Evolutionary conservation across 768 basidiomycete genomes (phyloP).

Genomic region (Kwoniella heveanensis): DNA sequence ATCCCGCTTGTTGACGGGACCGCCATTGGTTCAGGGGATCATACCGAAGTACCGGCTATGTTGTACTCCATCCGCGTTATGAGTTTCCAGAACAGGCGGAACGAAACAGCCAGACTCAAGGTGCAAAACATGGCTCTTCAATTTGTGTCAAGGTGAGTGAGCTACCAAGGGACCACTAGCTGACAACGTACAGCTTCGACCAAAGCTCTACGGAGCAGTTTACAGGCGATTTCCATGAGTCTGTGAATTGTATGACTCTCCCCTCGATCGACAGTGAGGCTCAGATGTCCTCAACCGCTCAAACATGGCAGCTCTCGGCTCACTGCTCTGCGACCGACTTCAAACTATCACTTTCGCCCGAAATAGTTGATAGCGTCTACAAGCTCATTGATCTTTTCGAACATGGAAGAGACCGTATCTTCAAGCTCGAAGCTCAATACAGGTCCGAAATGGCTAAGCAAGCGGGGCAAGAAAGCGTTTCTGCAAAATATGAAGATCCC

Average conservation of each 20-base stretch:
- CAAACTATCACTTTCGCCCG: conserved; percentile 45
- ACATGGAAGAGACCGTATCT: conserved; percentile 40
- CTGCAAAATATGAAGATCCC: conserved; percentile 57
- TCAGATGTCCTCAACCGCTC: conserved; percentile 39
- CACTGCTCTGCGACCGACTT: conserved; percentile 51
- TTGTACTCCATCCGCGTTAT: conserved; percentile 79
- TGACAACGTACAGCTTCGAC: conserved; percentile 61
- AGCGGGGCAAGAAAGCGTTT: conserved; percentile 22
- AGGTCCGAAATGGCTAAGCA: conserved; percentile 28
- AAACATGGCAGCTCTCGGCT: conserved; percentile 41
- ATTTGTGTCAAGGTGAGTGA: conserved; percentile 72
- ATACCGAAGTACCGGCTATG: conserved; percentile 65
- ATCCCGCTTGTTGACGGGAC: conserved; percentile 76
- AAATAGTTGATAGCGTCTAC: conserved; percentile 44
- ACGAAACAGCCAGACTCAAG: conserved; percentile 74
- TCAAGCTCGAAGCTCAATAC: conserved; percentile 43
- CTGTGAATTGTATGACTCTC: conserved; percentile 48
- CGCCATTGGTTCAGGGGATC: conserved; percentile 53
- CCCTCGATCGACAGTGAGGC: conserved; percentile 41
- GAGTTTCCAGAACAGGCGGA: conserved; percentile 70
- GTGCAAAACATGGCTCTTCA: conserved; percentile 79
- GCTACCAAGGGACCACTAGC: neutral
- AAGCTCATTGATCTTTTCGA: conserved; percentile 49
- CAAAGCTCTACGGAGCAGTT: conserved; percentile 74
- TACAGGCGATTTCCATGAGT: conserved; percentile 47